phyloP scores from a whole-genome alignment of 306 rosid species.

The Castanea sativa region DNA sequence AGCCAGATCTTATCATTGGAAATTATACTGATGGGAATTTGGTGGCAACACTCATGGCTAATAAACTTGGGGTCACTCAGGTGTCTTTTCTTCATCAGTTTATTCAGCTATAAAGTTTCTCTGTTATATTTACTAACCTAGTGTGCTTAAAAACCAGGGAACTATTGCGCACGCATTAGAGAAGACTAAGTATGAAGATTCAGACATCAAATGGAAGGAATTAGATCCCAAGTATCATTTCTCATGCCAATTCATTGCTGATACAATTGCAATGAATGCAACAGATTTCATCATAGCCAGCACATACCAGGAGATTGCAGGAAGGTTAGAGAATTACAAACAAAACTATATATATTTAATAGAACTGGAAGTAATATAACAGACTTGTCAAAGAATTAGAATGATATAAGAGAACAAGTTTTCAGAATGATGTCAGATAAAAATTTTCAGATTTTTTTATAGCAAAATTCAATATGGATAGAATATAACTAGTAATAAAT shows the following conservation, averaged over 20 bases:
- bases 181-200: slow-evolving; percentile 89
- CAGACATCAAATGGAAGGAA: slow-evolving; percentile 90
- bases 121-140: slow-evolving; percentile 13
- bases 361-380: background rate
- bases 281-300: slow-evolving; percentile 90
- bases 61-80: slow-evolving; percentile 82
- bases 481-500: too few species aligned
- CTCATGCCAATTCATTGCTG: slow-evolving; percentile 92
- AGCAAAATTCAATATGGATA: too few species aligned
- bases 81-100: slow-evolving; percentile 32
- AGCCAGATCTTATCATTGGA: slow-evolving; percentile 84
- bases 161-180: slow-evolving; percentile 95
- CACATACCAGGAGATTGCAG: slow-evolving; percentile 93
- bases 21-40: slow-evolving; percentile 92
- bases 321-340: slow-evolving; percentile 58
- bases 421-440: too few species aligned
- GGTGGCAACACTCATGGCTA: slow-evolving; percentile 84
- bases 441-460: too few species aligned
- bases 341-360: background rate
- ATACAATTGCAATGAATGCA: slow-evolving; percentile 86
- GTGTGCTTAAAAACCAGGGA: slow-evolving; percentile 42
- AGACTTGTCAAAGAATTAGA: too few species aligned
- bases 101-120: slow-evolving; percentile 4
- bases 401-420: too few species aligned
- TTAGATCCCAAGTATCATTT: slow-evolving; percentile 87